These are phyloP conservation scores for Ogataea paradorogensis DNA, from an alignment of 805 yeast species.

Conservation along the genomic window DNA sequence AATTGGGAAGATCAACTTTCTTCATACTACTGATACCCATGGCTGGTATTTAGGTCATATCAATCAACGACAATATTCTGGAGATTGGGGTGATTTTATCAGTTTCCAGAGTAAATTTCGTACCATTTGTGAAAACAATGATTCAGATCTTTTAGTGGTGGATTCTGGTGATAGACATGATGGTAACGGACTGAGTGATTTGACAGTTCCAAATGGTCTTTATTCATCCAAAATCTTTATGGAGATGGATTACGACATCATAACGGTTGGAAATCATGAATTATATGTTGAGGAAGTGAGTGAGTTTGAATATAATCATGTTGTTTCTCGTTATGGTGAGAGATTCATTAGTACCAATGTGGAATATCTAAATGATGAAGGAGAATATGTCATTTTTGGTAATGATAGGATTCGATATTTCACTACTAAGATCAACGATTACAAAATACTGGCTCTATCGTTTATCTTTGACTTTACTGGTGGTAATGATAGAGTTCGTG, in stretches of 20 bases:
- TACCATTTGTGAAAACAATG: constrained; percentile 26
- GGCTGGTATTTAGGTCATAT: constrained; percentile 94
- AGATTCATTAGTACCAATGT: constrained; percentile 73
- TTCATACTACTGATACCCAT: constrained; percentile 96
- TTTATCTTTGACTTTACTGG: constrained; percentile 74
- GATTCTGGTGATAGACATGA: constrained; percentile 95
- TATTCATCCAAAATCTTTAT: constrained; percentile 61
- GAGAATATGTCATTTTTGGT: constrained; percentile 63
- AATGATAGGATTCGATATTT: constrained; percentile 59
- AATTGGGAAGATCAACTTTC: constrained; percentile 75
- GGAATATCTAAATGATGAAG: constrained; percentile 46
- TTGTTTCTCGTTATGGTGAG: constrained; percentile 59
- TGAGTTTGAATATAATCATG: constrained; percentile 56
- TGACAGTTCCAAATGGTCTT: constrained; percentile 69
- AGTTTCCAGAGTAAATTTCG: constrained; percentile 60
- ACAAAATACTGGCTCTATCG: constrained; percentile 65
- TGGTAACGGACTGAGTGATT: constrained; percentile 88
- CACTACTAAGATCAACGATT: constrained; percentile 50
- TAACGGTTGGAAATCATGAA: constrained; percentile 91
- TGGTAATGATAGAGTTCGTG: constrained; percentile 57
- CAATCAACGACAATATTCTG: constrained; percentile 71
- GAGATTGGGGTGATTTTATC: constrained; percentile 90
- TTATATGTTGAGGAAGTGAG: constrained; percentile 68
- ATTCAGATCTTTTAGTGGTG: constrained; percentile 65
- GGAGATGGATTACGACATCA: constrained; percentile 65